Base-by-base conservation (phyloP, 140 eudicot species). In the Bidens hawaiensis region DNA sequence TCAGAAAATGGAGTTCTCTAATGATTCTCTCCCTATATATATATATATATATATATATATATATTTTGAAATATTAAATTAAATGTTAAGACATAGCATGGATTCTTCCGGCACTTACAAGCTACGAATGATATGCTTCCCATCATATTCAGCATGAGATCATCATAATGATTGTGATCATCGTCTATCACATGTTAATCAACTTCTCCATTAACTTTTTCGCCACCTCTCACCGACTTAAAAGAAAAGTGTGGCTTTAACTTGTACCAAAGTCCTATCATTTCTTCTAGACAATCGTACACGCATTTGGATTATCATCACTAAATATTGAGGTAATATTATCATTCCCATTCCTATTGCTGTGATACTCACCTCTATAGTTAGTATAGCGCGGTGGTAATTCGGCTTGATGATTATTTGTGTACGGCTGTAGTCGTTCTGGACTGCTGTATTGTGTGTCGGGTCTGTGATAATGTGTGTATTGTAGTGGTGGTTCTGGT, bases 301-400 rank as follows among this genome's bases (percentile, higher is more conserved):
- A 88, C 12, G 99, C 87, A 79, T 93, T 93, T 74, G 99, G 96
- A 70, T 93, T 88, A 63, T 93, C 99, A 42, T 93, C 96, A 23
- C 99, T 93, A 65, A 93, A 88, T 23, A 93, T 72, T 12, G 99
- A 85, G 6, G 84, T 78, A 65, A 85, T 72, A 65, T 84, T 80
- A 59, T 89, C 93, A 72, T 74, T 81, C 57, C 80, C 63, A 12
- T 31, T 45, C 75, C 56, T 69, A 30, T 74, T 79, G 68, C 62
- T 21, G 70, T 76, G 71, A 60, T 79, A 81, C 38, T 78, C 84
- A 23, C 74, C 80, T 6, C 26, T 30, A 30, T 75, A 70, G 13
- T 53, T 68, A 28, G 62, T 58, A 59, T 64, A 41, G 5, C 59
- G 79, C 9, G 45, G 53, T 63, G 71, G 53, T 54, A 66, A 51